Evolutionary conservation across 768 basidiomycete genomes (phyloP).

Genomic region (Piloderma croceum): DNA sequence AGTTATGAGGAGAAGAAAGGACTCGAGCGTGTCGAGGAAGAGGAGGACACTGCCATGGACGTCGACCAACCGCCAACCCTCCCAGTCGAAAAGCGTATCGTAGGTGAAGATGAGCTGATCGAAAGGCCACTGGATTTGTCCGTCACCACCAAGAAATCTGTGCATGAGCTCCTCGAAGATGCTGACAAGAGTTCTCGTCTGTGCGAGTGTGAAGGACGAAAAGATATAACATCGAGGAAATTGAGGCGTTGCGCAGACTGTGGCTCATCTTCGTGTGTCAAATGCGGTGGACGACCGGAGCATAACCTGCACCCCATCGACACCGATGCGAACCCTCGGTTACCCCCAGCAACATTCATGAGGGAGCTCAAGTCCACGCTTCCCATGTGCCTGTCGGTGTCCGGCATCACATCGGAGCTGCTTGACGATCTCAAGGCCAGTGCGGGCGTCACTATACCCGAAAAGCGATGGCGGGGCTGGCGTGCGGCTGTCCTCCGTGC

Average conservation of each 20-base stretch:
- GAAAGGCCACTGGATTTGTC: slow-evolving; percentile 67
- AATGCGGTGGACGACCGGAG: slow-evolving; percentile 87
- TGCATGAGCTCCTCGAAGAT: slow-evolving; percentile 52
- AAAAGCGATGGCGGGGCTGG: slow-evolving; percentile 67
- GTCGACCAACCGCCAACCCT: slow-evolving; percentile 34
- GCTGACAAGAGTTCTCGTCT: slow-evolving; percentile 72
- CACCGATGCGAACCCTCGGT: slow-evolving; percentile 45
- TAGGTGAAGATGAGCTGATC: slow-evolving; percentile 65
- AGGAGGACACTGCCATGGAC: slow-evolving; percentile 40
- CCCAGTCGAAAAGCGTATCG: slow-evolving; percentile 46
- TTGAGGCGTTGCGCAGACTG: slow-evolving; percentile 74
- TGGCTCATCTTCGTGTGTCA: slow-evolving; percentile 70
- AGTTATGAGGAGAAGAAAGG: slow-evolving; percentile 66
- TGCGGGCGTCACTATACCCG: slow-evolving; percentile 38
- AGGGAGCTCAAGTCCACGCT: slow-evolving; percentile 70
- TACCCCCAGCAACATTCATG: slow-evolving; percentile 70
- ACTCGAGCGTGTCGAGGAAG: slow-evolving; percentile 22
- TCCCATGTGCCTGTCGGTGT: slow-evolving; percentile 78
- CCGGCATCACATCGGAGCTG: slow-evolving; percentile 41
- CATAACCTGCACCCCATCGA: slow-evolving; percentile 67
- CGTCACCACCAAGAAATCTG: slow-evolving; percentile 38
- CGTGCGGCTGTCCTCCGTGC: slow-evolving; percentile 57
- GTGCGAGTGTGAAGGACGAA: slow-evolving; percentile 88
- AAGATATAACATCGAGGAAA: slow-evolving; percentile 62
- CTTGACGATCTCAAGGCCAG: slow-evolving; percentile 46